Base-by-base conservation (phyloP, 2,329 filamentous ascomycete genomes). In the Tolypocladium sp. region DNA sequence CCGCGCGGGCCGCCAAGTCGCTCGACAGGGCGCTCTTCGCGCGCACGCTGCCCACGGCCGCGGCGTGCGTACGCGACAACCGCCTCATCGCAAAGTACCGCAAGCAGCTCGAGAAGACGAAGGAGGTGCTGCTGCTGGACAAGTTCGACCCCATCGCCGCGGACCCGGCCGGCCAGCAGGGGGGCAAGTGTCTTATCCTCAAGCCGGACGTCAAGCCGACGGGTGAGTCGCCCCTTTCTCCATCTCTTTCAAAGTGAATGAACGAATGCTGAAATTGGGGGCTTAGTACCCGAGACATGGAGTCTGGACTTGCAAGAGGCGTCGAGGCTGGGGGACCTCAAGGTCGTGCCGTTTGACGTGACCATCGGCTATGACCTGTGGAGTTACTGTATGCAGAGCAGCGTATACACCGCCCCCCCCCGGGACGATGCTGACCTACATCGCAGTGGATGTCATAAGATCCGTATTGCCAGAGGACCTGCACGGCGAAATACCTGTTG, bases 1-100 rank as follows among this genome's bases (percentile, higher is more conserved):
- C 68, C 40, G 88, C 93, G 67, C 88, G 90, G 72, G 86, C 88
- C 61, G 90, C 91, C 78, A 86, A 86, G 69, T 82, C 84, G 56
- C 84, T 99, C 63, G 92, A 99, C 76, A 87, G 90, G 65, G 82
- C 87, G 20, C 87, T 95, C 63, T 97, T 97, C 77, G 80, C 83
- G 57, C 91, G 88, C 71, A 89, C 81, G 1, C 77, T 96, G 58
- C 86, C 88, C 30, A 79, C 93, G 30, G 84, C 91, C 10, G 92
- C 92, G 3, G 93, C 92, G 8, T 84, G 88, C 42, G 79, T 97
- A 52, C 82, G 84, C 63, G 89, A 94, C 69, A 83, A 83, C 61
- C 88, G 85, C 65, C 84, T 91, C 66, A 91, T 97, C 59, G 82
- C 87, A 30, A 82, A 79, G 63, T 87, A 90, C 70, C 83, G 90